Evolutionary conservation across 2,329 filamentous ascomycete species (phyloP).

Genomic region (Aspergillus hiratsukae): DNA sequence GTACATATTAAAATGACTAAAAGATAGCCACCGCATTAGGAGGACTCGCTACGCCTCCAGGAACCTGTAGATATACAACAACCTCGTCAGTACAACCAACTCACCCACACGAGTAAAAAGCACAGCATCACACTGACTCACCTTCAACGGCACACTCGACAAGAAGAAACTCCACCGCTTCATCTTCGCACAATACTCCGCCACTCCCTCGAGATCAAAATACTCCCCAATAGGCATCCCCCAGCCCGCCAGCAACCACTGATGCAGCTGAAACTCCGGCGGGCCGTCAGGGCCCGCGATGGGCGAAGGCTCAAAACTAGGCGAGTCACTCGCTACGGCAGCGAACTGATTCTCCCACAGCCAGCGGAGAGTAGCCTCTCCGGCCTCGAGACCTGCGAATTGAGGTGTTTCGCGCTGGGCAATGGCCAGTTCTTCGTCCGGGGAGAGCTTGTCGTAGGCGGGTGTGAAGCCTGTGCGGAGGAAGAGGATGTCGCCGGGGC

Average conservation of each 20-base stretch:
- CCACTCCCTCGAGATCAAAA: constrained; percentile 42
- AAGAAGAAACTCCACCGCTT: constrained; percentile 47
- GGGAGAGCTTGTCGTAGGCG: constrained; percentile 38
- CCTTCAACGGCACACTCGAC: constrained; percentile 45
- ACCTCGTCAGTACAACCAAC: not conserved
- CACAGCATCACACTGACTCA: constrained; percentile 11
- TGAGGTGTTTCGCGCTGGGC: constrained; percentile 21
- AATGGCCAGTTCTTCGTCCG: constrained; percentile 36
- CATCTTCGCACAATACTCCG: constrained; percentile 33
- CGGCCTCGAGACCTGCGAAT: constrained; percentile 46
- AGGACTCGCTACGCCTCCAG: constrained; percentile 44
- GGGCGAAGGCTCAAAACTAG: constrained; percentile 44
- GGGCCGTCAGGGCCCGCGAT: constrained; percentile 37
- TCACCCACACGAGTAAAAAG: not conserved
- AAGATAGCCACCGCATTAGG: constrained; percentile 45
- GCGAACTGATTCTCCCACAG: constrained; percentile 55
- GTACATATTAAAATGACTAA: constrained; percentile 13
- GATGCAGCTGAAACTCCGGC: constrained; percentile 21
- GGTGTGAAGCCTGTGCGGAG: constrained; percentile 51
- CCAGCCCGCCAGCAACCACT: constrained; percentile 44
- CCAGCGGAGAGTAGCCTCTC: constrained; percentile 50
- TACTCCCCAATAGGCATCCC: constrained; percentile 46
- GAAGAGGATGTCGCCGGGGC: constrained; percentile 54
- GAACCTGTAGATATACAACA: constrained; percentile 25
- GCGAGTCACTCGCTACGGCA: constrained; percentile 54